Base-by-base conservation (phyloP, 2,329 filamentous ascomycete species). In the Aspergillus sp. region DNA sequence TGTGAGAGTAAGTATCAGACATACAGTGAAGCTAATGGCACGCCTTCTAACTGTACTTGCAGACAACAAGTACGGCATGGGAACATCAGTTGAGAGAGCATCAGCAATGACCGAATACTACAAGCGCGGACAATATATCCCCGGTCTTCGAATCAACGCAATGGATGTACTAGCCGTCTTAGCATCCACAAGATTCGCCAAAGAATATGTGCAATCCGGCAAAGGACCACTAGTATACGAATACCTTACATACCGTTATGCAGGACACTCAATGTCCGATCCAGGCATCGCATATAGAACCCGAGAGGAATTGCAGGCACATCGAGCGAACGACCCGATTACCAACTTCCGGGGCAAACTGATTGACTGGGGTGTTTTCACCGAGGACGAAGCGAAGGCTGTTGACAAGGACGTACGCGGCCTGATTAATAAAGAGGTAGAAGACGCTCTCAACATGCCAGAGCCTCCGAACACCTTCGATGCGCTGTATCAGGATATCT, bases 21-120 rank as follows among this genome's bases (percentile, higher is more conserved):
- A 88, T 12, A 19, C 35, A 33, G 17, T 41, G 15, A 15, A 19
- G 10, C 7, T 10, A 12, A 20, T 54, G 37, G 54, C 19, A 22
- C 19, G 10, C 17, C 10, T 39, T 22, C 37, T 39, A 39, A 39
- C 37, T 12, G 19, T 7, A n/a, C 15, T 39, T 39, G 10, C 48
- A 95, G 90, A 97, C 81, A 97, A 97, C 85, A 96, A 96, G 75
- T 97, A 97, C 70, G 91, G 91, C 69, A 97, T 97, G 91, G 91
- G 91, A 74, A 97, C 91, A 49, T 86, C 91, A 47, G 90, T 90
- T 58, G 84, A 85, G 72, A 88, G 90, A 63, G 88, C 91, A 48
- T 90, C 90, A 46, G 91, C 90, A 60, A 76, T 95, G 68, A 96
- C 91, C 68, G 91, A 97, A 72, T 96, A 97, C 83, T 96, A 97